Base-by-base conservation (phyloP, 2,329 filamentous ascomycete species). In the Corinectria fuckeliana region DNA sequence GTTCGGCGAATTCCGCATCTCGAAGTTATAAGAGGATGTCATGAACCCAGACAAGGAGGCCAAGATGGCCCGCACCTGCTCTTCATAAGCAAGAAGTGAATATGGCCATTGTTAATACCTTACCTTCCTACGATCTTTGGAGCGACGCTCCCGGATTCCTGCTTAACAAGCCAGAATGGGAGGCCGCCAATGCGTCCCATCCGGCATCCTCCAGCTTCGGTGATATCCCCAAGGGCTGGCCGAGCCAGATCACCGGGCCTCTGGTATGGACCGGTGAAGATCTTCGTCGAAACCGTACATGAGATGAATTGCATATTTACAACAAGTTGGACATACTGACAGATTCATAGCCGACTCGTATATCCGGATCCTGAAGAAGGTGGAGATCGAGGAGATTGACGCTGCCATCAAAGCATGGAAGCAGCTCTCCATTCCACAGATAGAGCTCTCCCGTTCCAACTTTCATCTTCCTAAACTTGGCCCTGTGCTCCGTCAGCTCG, bases 311-410 rank as follows among this genome's bases (percentile, higher is more conserved):
- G 8, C 10, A 6, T 2, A 16, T 51, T 10, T 4, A 4, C 26
- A 36, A 21, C n/a, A n/a, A 9, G 25, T 14, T 13, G 20, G 30
- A n/a, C n/a, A 14, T 20, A 4, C 49, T 41, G n/a, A 51, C 14
- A 11, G 11, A 14, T 3, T 18, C 21, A 28, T 26, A 51, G 49
- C 49, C 2, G 21, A 51, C 4, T 14, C 41, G n/a, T 51, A 42
- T 25, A 42, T 51, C n/a, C 38, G 26, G 30, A 25, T 51, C 2
- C 32, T 51, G 9, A 20, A 20, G 20, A 5, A 39, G n/a, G 5
- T 11, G 10, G 49, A 51, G 26, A 51, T 51, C 14, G 49, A 30
- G 5, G 49, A 51, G 34, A 50, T 50, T 20, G 48, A 51, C 36
- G 20, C 36, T 7, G 49, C 49, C 8, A 30, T 51, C 2, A 30